phyloP scores from a whole-genome alignment of 768 basidiomycete species.

The Serendipita indica region DNA sequence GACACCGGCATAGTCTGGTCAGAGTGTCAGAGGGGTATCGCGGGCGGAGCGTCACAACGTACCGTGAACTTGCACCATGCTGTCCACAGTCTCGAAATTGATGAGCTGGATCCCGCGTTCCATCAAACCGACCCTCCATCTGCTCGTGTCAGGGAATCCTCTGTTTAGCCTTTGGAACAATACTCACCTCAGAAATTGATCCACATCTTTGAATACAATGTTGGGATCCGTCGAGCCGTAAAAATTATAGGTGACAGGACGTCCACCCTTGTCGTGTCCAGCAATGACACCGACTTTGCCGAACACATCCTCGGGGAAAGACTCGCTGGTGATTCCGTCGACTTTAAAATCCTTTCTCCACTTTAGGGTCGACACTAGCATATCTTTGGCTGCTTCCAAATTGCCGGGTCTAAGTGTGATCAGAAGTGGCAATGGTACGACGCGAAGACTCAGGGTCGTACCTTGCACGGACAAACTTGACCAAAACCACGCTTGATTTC shows the following conservation, averaged over 20 bases:
- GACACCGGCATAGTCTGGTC: conserved; percentile 61
- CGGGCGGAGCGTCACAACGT: conserved; percentile 11
- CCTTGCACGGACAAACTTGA: conserved; percentile 75
- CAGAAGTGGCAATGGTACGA: background rate
- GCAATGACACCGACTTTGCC: conserved; percentile 46
- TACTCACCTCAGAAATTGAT: conserved; percentile 54
- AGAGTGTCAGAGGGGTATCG: conserved; percentile 1
- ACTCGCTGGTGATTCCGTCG: conserved; percentile 42
- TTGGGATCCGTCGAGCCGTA: conserved; percentile 60
- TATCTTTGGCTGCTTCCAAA: conserved; percentile 39
- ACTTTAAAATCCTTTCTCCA: conserved; percentile 59
- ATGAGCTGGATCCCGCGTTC: conserved; percentile 47
- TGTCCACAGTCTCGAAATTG: conserved; percentile 60
- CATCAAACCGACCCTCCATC: conserved; percentile 71
- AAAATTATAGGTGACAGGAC: conserved; percentile 61
- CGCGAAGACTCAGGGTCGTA: conserved; percentile 19
- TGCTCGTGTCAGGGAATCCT: conserved; percentile 19
- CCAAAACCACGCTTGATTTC: conserved; percentile 54
- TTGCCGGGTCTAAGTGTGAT: conserved; percentile 33
- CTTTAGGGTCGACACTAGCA: conserved; percentile 51
- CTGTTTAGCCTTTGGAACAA: no score
- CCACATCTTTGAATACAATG: conserved; percentile 60
- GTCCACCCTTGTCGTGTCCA: conserved; percentile 56
- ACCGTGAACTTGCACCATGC: conserved; percentile 63
- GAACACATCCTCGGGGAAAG: conserved; percentile 48